A percentile compares a stretch with the other conserved stretches of the same genome.
These are phyloP conservation scores for Rhizomucor miehei DNA, from an alignment of 371 early-diverging fungal species.

Conservation along the genomic window DNA sequence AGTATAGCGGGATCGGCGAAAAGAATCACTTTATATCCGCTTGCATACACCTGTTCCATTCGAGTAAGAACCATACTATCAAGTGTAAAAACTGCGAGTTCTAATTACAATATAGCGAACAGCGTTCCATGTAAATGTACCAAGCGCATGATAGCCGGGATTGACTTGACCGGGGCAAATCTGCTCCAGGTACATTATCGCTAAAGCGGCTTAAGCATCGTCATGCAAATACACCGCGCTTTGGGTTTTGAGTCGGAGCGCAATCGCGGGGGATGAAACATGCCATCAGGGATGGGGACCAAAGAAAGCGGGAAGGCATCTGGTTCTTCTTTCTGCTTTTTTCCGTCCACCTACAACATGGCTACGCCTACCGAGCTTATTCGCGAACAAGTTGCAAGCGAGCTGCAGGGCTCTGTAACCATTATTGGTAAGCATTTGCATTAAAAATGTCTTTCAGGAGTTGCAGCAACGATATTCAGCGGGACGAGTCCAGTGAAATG, in stretches of 20 bases:
- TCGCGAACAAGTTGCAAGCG: constrained; percentile 33
- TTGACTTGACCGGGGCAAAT: constrained; percentile 64
- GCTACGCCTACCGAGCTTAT: constrained; percentile 31
- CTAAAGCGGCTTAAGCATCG: too few relatives aligned
- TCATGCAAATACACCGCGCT: too few relatives aligned
- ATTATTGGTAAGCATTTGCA: constrained; percentile 44
- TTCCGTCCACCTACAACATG: constrained; percentile 10
- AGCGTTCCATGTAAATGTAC: constrained; percentile 41
- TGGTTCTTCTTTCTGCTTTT: constrained; percentile 5
- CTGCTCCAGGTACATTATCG: constrained; percentile 58
- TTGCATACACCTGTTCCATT: constrained; percentile 39
- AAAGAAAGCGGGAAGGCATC: too few relatives aligned
- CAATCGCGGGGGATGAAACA: too few relatives aligned
- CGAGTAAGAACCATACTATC: not conserved
- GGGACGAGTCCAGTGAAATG: not conserved
- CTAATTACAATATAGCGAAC: constrained; percentile 56
- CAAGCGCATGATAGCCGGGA: constrained; percentile 51
- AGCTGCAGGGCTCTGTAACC: constrained; percentile 44
- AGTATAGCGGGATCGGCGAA: constrained; percentile 42
- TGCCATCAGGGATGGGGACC: too few relatives aligned
- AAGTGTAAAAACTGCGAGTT: constrained; percentile 14
- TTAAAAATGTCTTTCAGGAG: not conserved
- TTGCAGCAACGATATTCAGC: not conserved
- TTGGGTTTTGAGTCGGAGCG: too few relatives aligned
- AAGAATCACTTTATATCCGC: constrained; percentile 44